Evolutionary conservation across 2,329 filamentous ascomycete species (phyloP).

Genomic region (Phoma sp.): DNA sequence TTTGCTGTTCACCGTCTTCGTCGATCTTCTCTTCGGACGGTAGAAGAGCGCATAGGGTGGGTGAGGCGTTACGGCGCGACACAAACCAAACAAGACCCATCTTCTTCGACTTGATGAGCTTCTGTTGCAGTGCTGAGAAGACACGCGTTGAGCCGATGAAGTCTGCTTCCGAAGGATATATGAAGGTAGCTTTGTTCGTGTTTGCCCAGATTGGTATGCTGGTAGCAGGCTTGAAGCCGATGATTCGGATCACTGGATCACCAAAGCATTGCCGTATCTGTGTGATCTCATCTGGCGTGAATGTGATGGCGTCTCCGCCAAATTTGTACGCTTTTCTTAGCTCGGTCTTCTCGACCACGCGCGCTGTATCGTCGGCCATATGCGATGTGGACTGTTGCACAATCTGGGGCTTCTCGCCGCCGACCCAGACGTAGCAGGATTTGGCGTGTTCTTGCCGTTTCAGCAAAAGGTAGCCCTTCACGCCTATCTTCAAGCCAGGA

Average conservation of each 20-base stretch:
- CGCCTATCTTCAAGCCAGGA: constrained; percentile 81
- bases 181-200: constrained; percentile 84
- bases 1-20: constrained; percentile 68
- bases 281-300: constrained; percentile 83
- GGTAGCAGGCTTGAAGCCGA: constrained; percentile 88
- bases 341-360: constrained; percentile 78
- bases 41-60: constrained; percentile 79
- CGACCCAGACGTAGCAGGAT: constrained; percentile 86
- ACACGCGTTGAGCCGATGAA: constrained; percentile 91
- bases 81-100: constrained; percentile 91
- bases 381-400: constrained; percentile 75
- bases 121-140: constrained; percentile 89
- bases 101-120: constrained; percentile 78
- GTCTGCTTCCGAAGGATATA: constrained; percentile 91
- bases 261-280: constrained; percentile 77
- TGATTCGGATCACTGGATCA: constrained; percentile 80
- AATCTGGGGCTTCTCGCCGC: constrained; percentile 84
- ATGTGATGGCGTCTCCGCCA: constrained; percentile 86
- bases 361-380: constrained; percentile 77
- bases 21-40: constrained; percentile 73
- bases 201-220: constrained; percentile 83
- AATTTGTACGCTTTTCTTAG: constrained; percentile 95
- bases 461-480: constrained; percentile 90
- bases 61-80: constrained; percentile 78
- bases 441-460: constrained; percentile 82